phyloP scores from a whole-genome alignment of 805 yeast species.

The Ogataea siamensis region DNA sequence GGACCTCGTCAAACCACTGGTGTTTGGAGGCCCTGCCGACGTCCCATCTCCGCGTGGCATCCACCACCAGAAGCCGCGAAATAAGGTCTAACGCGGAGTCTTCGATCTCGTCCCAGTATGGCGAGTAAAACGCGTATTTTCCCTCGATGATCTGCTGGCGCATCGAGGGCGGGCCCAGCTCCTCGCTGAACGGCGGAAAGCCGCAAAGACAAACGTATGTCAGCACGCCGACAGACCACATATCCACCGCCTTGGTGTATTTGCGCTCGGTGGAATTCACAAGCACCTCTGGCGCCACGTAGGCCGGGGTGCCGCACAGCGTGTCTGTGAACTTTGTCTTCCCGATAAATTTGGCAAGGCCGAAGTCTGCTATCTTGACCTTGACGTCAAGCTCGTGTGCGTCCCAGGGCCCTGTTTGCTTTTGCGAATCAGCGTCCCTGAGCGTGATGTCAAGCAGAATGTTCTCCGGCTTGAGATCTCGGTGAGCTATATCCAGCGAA shows the following conservation, averaged over 20 bases:
- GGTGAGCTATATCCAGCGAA: constrained; percentile 86
- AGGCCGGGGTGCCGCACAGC: constrained; percentile 83
- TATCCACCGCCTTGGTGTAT: constrained; percentile 70
- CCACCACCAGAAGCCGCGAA: constrained; percentile 55
- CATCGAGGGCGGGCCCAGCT: constrained; percentile 76
- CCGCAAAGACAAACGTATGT: constrained; percentile 79
- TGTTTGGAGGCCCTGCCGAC: constrained; percentile 41
- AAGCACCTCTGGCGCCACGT: constrained; percentile 79
- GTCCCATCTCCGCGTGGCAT: constrained; percentile 44
- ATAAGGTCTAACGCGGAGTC: constrained; percentile 68
- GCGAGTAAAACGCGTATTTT: constrained; percentile 70
- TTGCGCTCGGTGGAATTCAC: constrained; percentile 48
- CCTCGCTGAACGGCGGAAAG: constrained; percentile 83
- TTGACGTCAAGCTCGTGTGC: constrained; percentile 54
- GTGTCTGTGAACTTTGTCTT: constrained; percentile 74
- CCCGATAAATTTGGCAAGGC: constrained; percentile 67
- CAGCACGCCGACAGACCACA: constrained; percentile 82
- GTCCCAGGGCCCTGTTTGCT: constrained; percentile 53
- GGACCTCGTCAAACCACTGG: constrained; percentile 39
- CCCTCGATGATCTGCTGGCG: constrained; percentile 69
- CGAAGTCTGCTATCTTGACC: constrained; percentile 84
- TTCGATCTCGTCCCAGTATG: constrained; percentile 72
- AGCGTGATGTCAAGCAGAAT: constrained; percentile 56
- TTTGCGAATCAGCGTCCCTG: constrained; percentile 5
- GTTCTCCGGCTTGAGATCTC: constrained; percentile 94